A percentile compares a stretch with the other conserved stretches of the same genome.
These are phyloP conservation scores for Nothomitra cinnamomea DNA, from an alignment of 2,329 filamentous ascomycete genomes.

Conservation along the genomic window DNA sequence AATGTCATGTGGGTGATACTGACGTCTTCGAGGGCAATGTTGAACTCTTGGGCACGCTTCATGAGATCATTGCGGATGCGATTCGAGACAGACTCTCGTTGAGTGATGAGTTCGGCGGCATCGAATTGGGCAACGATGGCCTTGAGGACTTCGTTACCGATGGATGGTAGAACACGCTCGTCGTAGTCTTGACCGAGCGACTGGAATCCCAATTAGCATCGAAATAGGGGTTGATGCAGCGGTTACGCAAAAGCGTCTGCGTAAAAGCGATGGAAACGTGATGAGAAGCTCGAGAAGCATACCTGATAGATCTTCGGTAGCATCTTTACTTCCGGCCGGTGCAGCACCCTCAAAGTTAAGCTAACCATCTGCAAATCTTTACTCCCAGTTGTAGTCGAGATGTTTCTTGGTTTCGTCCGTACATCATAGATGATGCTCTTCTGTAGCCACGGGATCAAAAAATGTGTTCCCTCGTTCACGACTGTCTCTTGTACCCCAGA, in stretches of 20 bases:
- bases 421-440: constrained; percentile 92
- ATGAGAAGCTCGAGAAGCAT: constrained; percentile 17
- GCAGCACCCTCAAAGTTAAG: constrained; percentile 86
- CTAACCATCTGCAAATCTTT: constrained; percentile 99
- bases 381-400: constrained; percentile 90
- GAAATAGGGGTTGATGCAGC: background rate
- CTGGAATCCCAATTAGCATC: constrained; percentile 29
- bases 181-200: constrained; percentile 97
- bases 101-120: constrained; percentile 94
- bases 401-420: constrained; percentile 90
- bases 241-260: background rate
- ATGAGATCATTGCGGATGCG: constrained; percentile 85
- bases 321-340: constrained; percentile 81
- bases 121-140: constrained; percentile 98
- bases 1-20: constrained; percentile 99
- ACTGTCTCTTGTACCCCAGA: constrained; percentile 85
- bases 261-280: background rate
- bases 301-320: constrained; percentile 99
- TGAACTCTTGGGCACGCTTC: constrained; percentile 89
- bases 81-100: constrained; percentile 91
- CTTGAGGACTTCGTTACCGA: constrained; percentile 98
- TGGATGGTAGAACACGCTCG: constrained; percentile 92
- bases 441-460: constrained; percentile 91
- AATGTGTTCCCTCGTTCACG: constrained; percentile 91
- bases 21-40: constrained; percentile 96